phyloP scores from a whole-genome alignment of 208 protist genomes.

The Endotrypanum monterogeii region DNA sequence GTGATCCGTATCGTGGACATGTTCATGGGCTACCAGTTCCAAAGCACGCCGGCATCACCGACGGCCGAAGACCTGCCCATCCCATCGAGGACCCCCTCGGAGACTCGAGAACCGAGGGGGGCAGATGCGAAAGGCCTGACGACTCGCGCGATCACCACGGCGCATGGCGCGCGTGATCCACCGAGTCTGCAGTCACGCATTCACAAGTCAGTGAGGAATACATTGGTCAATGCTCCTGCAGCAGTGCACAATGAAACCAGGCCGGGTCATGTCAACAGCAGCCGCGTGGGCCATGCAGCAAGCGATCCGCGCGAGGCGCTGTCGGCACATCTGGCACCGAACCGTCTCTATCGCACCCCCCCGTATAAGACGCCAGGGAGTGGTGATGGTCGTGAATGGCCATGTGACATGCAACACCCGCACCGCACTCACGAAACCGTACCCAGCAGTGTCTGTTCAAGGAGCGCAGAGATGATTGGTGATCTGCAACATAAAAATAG shows the following conservation, averaged over 20 bases:
- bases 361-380: background rate
- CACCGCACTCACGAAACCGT: too few species aligned
- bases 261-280: background rate
- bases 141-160: background rate
- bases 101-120: background rate
- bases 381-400: too few species aligned
- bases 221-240: background rate
- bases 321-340: background rate
- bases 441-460: too few species aligned
- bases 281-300: background rate
- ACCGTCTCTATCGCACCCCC: background rate
- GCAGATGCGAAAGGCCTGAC: background rate
- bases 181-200: background rate
- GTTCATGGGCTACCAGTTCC: constrained; percentile 79
- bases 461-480: too few species aligned
- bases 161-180: background rate
- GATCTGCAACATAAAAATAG: too few species aligned
- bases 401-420: too few species aligned
- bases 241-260: background rate
- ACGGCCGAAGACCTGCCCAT: background rate
- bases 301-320: background rate
- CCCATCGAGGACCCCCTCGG: background rate
- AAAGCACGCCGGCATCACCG: background rate
- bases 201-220: background rate
- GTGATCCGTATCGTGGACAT: constrained; percentile 76